phyloP scores from a whole-genome alignment of 495 filamentous ascomycete genomes.

The Penicillium parvum region DNA sequence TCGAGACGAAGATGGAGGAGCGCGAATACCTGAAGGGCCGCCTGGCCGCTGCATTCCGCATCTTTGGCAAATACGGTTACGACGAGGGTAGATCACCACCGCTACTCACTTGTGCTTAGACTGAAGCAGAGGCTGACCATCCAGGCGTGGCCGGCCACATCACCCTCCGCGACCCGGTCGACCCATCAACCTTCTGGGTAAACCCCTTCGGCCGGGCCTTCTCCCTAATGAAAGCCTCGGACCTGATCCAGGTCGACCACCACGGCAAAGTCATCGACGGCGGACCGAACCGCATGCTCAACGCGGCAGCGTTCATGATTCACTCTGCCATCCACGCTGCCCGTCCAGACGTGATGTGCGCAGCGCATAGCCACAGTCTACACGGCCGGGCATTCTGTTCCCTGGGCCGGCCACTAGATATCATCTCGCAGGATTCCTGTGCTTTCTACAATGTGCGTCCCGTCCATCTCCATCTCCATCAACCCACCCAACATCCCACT shows the following conservation, averaged over 20 bases:
- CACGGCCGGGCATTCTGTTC: slow-evolving; percentile 67
- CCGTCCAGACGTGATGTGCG: slow-evolving; percentile 67
- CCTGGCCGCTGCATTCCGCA: slow-evolving; percentile 62
- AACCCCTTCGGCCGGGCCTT: slow-evolving; percentile 76
- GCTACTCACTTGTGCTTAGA: neutral
- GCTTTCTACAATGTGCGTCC: slow-evolving; percentile 54
- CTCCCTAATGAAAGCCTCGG: slow-evolving; percentile 61
- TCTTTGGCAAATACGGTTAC: slow-evolving; percentile 65
- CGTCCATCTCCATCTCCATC: neutral
- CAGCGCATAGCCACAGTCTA: slow-evolving; percentile 67
- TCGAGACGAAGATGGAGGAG: slow-evolving; percentile 57
- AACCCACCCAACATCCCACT: neutral
- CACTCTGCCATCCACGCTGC: slow-evolving; percentile 64
- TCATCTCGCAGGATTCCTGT: slow-evolving; percentile 68
- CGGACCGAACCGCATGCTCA: slow-evolving; percentile 57
- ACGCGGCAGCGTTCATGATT: slow-evolving; percentile 66
- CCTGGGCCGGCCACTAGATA: slow-evolving; percentile 64
- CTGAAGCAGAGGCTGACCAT: neutral
- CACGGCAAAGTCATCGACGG: slow-evolving; percentile 64
- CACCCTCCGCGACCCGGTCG: slow-evolving; percentile 63
- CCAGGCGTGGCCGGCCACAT: slow-evolving; percentile 56
- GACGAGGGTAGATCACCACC: slow-evolving; percentile 61
- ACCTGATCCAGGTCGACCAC: slow-evolving; percentile 67
- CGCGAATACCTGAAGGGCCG: slow-evolving; percentile 62
- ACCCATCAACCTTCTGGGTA: slow-evolving; percentile 70